Conservation (phyloP, 495 filamentous ascomycete genomes). For the Hyaloscypha finlandica region DNA sequence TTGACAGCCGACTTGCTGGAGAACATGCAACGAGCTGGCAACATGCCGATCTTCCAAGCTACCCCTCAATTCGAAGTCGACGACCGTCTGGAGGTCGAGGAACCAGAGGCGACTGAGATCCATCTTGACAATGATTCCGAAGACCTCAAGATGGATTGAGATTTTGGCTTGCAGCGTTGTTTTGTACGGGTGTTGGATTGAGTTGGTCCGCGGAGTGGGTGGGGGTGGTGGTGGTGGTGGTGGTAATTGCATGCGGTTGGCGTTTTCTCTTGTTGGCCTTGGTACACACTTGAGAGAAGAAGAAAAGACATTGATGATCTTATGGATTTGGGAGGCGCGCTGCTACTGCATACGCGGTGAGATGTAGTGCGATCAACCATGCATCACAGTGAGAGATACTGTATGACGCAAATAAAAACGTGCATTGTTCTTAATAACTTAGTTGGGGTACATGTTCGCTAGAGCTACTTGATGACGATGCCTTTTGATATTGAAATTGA, state of each 20-base stretch:
- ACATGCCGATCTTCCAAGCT: background rate
- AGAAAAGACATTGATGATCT: conserved; percentile 12
- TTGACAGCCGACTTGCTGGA: conserved; percentile 24
- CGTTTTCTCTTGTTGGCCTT: background rate
- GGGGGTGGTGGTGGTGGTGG: background rate
- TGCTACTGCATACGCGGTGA: background rate
- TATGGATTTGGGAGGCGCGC: background rate
- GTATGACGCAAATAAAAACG: conserved; percentile 15
- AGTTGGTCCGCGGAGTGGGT: conserved; percentile 1
- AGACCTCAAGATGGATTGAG: conserved; percentile 29
- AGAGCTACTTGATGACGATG: background rate
- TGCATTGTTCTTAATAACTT: conserved; percentile 7
- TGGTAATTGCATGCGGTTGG: conserved; percentile 10
- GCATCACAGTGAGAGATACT: conserved; percentile 13
- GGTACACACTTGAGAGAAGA: background rate
- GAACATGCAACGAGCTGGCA: background rate
- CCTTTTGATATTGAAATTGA: background rate
- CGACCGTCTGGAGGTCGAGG: conserved; percentile 24
- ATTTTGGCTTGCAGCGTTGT: background rate
- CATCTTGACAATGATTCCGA: conserved; percentile 26
- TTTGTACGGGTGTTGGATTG: conserved; percentile 1
- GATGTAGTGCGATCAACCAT: too few species aligned
- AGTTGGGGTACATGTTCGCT: background rate
- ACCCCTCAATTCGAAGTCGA: conserved; percentile 15
- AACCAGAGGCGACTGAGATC: conserved; percentile 28